These are phyloP conservation scores for Caryocar brasiliense DNA, from an alignment of 441 rosid species.

Conservation along the genomic window DNA sequence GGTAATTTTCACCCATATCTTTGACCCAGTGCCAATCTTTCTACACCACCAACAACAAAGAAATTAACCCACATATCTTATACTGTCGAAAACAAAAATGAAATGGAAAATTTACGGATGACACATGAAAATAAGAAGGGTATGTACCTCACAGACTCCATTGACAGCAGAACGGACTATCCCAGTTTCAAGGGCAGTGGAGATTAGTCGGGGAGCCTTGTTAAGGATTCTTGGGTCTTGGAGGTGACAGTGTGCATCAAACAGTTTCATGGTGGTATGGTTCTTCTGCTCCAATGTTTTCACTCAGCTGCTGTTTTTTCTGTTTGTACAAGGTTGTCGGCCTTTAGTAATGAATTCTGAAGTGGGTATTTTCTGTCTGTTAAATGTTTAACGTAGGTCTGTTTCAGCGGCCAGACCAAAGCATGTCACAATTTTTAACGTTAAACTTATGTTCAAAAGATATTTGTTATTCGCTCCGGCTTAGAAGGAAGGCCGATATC, in stretches of 20 bases:
- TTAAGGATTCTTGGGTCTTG: constrained; percentile 66
- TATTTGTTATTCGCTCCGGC: no score
- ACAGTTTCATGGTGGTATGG: constrained; percentile 39
- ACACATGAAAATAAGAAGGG: neutral
- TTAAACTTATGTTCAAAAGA: no score
- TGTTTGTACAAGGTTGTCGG: no score
- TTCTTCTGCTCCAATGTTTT: neutral
- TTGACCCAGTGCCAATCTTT: constrained; percentile 76
- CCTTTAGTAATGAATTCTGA: no score
- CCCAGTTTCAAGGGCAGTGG: constrained; percentile 49
- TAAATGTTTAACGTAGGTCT: no score
- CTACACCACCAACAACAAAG: no score
- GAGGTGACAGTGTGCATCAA: constrained; percentile 88
- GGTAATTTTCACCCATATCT: constrained; percentile 53
- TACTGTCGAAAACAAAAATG: neutral
- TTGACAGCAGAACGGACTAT: constrained; percentile 64
- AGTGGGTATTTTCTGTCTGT: no score
- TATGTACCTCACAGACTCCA: constrained; percentile 60
- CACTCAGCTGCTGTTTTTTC: no score
- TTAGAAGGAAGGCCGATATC: no score
- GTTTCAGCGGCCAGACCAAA: no score
- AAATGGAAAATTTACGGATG: neutral
- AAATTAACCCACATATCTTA: neutral
- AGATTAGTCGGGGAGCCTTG: constrained; percentile 46
- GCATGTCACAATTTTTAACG: no score